Evolutionary conservation across 2,329 filamentous ascomycete genomes (phyloP).

Genomic region (Drechslera avenae): DNA sequence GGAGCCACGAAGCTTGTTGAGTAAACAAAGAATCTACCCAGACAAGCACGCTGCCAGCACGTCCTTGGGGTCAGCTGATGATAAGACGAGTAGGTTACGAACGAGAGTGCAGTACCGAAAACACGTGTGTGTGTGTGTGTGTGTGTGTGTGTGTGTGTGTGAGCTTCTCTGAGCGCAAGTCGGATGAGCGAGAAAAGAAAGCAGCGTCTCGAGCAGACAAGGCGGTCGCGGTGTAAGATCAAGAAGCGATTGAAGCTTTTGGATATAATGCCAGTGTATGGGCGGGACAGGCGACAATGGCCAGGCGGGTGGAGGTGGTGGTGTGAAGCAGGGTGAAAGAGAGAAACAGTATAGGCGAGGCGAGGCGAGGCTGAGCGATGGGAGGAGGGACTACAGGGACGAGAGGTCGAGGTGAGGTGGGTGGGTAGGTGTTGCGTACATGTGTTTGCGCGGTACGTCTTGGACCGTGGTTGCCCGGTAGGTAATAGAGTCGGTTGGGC

Average conservation of each 20-base stretch:
- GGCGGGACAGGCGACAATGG: slow-evolving; percentile 18
- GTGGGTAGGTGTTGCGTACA: slow-evolving; percentile 20
- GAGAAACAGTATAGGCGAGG: slow-evolving; percentile 10
- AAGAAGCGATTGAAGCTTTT: slow-evolving; percentile 5
- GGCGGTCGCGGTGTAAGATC: slow-evolving; percentile 16
- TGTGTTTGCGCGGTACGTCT: slow-evolving; percentile 16
- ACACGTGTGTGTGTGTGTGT: slow-evolving; percentile 5
- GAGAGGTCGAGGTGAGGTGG: slow-evolving; percentile 14
- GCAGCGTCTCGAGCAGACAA: slow-evolving; percentile 15
- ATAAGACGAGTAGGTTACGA: slow-evolving; percentile 2
- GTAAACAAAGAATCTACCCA: slow-evolving; percentile 29
- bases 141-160: too few species aligned
- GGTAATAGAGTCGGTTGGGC: slow-evolving; percentile 15
- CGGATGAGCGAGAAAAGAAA: neutral
- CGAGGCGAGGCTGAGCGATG: slow-evolving; percentile 12
- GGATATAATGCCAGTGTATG: slow-evolving; percentile 2
- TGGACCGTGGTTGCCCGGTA: slow-evolving; percentile 20
- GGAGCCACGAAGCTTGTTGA: slow-evolving; percentile 22
- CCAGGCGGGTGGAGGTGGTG: slow-evolving; percentile 14
- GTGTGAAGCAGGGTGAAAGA: slow-evolving; percentile 11
- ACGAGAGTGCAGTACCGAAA: slow-evolving; percentile 20
- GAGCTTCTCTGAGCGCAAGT: slow-evolving; percentile 2
- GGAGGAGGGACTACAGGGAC: slow-evolving; percentile 18
- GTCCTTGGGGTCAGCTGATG: slow-evolving; percentile 33
- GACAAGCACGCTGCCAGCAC: slow-evolving; percentile 27